Base-by-base conservation (phyloP, 2,329 filamentous ascomycete genomes). In the Diaporthe sp. region DNA sequence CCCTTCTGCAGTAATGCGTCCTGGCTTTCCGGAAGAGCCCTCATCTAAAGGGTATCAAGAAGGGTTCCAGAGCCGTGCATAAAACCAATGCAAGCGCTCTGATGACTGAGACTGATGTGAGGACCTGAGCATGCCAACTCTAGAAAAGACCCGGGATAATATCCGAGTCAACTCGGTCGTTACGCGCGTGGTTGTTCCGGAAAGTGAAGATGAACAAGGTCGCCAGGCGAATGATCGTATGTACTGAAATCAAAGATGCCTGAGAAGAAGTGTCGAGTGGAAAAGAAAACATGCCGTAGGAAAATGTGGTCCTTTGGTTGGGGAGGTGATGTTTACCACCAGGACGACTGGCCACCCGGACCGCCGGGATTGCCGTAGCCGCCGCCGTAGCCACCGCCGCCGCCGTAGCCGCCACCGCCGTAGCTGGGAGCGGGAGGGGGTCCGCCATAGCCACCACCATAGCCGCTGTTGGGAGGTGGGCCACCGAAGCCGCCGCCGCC, bases 281-380 rank as follows among this genome's bases (percentile, higher is more conserved):
- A 55, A 77, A 75, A 67, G 60, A 37, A 70, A 75, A 77, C 25
- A 31, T 53, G 42, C 39, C 49, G 51, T 65, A 65, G 25, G 37
- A 57, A 60, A 61, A n/a, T 51, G 39, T 67, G 31, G 47, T 28
- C 34, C 34, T 15, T 55, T 39, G 9, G 39, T 39, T 72, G 72
- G 77, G 75, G 65, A 53, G 65, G 76, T 77, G 76, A 68, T 74
- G 76, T 79, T 87, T 90, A 91, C 90, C 89, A 95, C 93, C 93
- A 94, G 79, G 91, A 92, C 77, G 88, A 92, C 83, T 92, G 91
- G 82, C 90, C 90, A 76, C 90, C 90, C 61, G 87, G 87, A 79
- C 90, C 90, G 79, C 90, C 88, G 80, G 93, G 92, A 86, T 94
- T 93, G 84, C 93, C 93, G 85, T 94, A 94, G 84, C 90, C 85